Percentiles rank a stretch among this genome's conserved stretches.
Evolutionary conservation across 305 asterid species (phyloP).

Genomic region (Solanum hybrid): DNA sequence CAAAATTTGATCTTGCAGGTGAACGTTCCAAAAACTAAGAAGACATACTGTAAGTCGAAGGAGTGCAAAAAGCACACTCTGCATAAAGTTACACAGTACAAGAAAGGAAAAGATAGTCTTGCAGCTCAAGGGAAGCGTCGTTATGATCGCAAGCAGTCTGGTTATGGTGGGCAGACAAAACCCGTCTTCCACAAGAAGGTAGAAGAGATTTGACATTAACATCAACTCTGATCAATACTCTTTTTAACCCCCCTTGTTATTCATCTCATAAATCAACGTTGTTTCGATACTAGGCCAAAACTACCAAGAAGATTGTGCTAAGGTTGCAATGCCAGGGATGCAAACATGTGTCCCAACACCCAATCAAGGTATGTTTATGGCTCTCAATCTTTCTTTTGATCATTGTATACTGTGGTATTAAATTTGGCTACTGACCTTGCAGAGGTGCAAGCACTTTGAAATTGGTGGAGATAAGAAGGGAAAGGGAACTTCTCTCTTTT

Average conservation of each 20-base stretch:
- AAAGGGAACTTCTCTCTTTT: conserved; percentile 8
- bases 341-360: conserved; percentile 8
- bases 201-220: neutral
- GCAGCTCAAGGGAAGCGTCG: conserved; percentile 13
- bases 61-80: conserved; percentile 11
- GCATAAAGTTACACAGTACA: conserved; percentile 10
- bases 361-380: conserved; percentile 3
- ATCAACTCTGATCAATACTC: neutral
- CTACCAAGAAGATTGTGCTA: conserved; percentile 11
- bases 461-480: conserved; percentile 12
- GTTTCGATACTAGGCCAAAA: conserved; percentile 3
- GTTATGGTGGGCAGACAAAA: conserved; percentile 10
- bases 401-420: neutral
- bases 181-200: conserved; percentile 15
- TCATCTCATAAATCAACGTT: neutral
- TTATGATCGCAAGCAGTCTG: conserved; percentile 11
- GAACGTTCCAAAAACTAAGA: conserved; percentile 11
- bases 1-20: neutral
- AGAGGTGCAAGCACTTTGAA: conserved; percentile 10
- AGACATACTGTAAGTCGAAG: conserved; percentile 10
- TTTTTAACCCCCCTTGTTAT: neutral
- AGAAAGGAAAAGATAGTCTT: conserved; percentile 9
- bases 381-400: neutral
- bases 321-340: conserved; percentile 10
- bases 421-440: neutral